Base-by-base conservation (phyloP, 2,329 filamentous ascomycete species). In the Alternaria sp. region DNA sequence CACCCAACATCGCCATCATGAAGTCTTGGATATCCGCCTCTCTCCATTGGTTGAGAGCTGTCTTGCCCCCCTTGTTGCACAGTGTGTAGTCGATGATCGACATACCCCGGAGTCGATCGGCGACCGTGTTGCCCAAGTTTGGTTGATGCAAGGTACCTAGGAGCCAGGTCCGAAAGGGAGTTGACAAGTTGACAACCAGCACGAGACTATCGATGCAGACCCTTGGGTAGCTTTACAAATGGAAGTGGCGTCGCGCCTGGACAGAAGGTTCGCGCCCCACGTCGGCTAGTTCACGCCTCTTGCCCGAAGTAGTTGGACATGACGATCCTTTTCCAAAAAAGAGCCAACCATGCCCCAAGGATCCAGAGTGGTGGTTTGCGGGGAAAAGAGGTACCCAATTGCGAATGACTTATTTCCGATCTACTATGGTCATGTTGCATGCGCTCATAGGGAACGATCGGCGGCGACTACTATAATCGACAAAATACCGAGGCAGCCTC, bases 271-370 rank as follows among this genome's bases (percentile, higher is more conserved):
- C 44, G 32, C 36, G 26, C 46, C 51, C 39, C 30, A 30, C 39
- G 30, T 22, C 16, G 20, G 32, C 56, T 54, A 54, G 51, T 49
- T 54, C 56, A 54, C 43, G 24, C 26, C 51, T 49, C 34, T 59
- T 59, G 26, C 51, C 51, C 14, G 4, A 59, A 51, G 11, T 2
- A 32, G 42, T 38, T n/a, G 28, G 16, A 14, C 14, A 28, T 16
- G 52, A n/a, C 39, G 51, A 56, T 56, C 52, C 20, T 38, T 47
- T 36, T 14, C 44, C 46, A 12, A 41, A 8, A 56, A 38, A 11
- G 18, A 48, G 39, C 3, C 18, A n/a, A 28, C n/a, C 32, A 16
- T n/a, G 12, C 22, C 9, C 26, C 30, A 51, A 14, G 32, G 41
- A 7, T n/a, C 46, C 52, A 60, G 18, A 22, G 7, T 30, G 32